Conservation (phyloP, 495 filamentous ascomycete species). For the Tetracladium setigerum region DNA sequence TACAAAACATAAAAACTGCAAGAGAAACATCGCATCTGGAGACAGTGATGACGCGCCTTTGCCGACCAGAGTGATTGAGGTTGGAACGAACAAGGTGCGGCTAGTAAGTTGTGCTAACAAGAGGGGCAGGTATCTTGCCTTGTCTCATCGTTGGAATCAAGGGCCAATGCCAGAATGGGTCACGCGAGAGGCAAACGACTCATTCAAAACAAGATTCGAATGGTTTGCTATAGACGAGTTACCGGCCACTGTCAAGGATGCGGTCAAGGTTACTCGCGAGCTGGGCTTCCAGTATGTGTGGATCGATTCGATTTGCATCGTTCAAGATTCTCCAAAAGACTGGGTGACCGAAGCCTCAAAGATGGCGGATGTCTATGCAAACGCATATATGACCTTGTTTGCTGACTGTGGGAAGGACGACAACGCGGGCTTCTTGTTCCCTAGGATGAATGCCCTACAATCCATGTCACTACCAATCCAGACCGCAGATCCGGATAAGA, state of each 20-base stretch:
- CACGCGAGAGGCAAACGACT: too few species aligned
- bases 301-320: constrained; percentile 2
- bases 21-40: too few species aligned
- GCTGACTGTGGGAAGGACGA: too few species aligned
- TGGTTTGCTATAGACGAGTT: too few species aligned
- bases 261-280: neutral
- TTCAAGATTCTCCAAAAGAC: constrained; percentile 2
- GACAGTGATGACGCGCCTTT: too few species aligned
- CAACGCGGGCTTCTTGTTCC: too few species aligned
- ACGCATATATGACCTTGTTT: constrained; percentile 16
- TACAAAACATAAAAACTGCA: too few species aligned
- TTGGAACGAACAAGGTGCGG: neutral
- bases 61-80: too few species aligned
- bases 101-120: neutral
- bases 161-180: neutral
- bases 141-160: neutral
- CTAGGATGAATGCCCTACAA: too few species aligned
- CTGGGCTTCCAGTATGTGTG: constrained; percentile 2
- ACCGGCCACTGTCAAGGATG: neutral
- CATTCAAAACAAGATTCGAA: too few species aligned
- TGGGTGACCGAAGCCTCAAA: constrained; percentile 1
- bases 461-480: neutral
- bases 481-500: too few species aligned
- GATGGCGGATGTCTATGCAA: constrained; percentile 14
- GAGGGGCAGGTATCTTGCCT: neutral